These are phyloP conservation scores for Pichia sporocuriosa DNA, from an alignment of 805 yeast genomes.

Conservation along the genomic window DNA sequence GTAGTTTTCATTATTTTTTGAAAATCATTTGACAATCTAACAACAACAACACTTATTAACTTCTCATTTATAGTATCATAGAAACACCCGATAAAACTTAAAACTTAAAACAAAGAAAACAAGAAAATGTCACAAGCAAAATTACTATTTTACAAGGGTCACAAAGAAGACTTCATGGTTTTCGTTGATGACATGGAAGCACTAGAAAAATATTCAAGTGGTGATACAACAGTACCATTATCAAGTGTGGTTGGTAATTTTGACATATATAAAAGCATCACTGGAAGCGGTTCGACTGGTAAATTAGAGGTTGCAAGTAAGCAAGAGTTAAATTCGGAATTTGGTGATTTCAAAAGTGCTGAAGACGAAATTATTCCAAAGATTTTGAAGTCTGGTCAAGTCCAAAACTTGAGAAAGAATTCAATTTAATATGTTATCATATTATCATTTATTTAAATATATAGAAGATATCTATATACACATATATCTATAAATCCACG, in stretches of 20 bases:
- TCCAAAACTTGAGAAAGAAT: slow-evolving; percentile 29
- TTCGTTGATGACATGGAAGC: slow-evolving; percentile 52
- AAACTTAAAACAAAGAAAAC: background rate
- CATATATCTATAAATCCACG: background rate
- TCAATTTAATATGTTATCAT: background rate
- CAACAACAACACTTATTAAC: no score
- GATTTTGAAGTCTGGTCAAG: slow-evolving; percentile 55
- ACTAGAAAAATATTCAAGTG: slow-evolving; percentile 41
- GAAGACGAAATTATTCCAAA: slow-evolving; percentile 43
- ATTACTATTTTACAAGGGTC: slow-evolving; percentile 62
- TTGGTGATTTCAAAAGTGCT: slow-evolving; percentile 51
- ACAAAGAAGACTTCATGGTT: slow-evolving; percentile 54
- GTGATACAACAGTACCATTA: slow-evolving; percentile 49
- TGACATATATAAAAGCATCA: slow-evolving; percentile 55
- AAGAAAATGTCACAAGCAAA: slow-evolving; percentile 24
- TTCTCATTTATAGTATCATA: background rate
- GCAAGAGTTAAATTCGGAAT: slow-evolving; percentile 56
- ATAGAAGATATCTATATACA: background rate
- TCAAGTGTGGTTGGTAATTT: slow-evolving; percentile 56
- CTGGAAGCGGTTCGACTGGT: slow-evolving; percentile 66
- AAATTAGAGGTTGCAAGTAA: slow-evolving; percentile 65
- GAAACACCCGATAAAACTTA: background rate
- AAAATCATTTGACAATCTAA: no score
- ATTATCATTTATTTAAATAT: background rate
- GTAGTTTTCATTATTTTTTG: no score